These are phyloP conservation scores for Nakazawaea wyomingensis DNA, from an alignment of 805 yeast species.

Conservation along the genomic window DNA sequence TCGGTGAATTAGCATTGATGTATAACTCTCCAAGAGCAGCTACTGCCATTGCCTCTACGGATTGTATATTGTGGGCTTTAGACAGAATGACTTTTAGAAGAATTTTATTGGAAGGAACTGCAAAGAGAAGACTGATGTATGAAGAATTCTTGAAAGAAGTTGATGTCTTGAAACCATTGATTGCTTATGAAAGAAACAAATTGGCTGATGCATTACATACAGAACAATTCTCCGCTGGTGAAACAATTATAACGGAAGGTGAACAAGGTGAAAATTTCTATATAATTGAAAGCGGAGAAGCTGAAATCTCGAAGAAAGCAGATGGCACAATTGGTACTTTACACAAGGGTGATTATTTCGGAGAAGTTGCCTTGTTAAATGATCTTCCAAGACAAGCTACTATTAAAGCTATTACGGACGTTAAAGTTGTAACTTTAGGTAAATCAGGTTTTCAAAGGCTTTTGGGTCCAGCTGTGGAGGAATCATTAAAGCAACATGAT, in stretches of 20 bases:
- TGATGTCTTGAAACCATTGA: conserved; percentile 68
- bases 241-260: conserved; percentile 77
- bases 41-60: conserved; percentile 71
- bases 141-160: conserved; percentile 85
- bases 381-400: conserved; percentile 95
- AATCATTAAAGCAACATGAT: conserved; percentile 78
- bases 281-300: conserved; percentile 75
- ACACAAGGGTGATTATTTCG: conserved; percentile 87
- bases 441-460: conserved; percentile 91
- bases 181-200: conserved; percentile 79
- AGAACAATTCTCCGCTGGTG: conserved; percentile 63
- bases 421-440: conserved; percentile 88
- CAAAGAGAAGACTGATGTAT: conserved; percentile 84
- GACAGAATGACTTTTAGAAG: conserved; percentile 91
- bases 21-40: conserved; percentile 98
- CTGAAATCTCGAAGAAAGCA: conserved; percentile 61
- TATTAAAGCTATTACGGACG: conserved; percentile 66
- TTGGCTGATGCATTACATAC: conserved; percentile 93
- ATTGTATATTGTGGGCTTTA: conserved; percentile 81
- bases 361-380: conserved; percentile 89
- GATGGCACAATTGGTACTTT: conserved; percentile 58
- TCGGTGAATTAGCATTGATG: conserved; percentile 97
- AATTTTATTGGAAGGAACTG: conserved; percentile 84
- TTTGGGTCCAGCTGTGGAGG: conserved; percentile 84
- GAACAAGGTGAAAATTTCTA: conserved; percentile 76